Conservation (phyloP, 257 asterid genomes). For the Lycium barbarum region DNA sequence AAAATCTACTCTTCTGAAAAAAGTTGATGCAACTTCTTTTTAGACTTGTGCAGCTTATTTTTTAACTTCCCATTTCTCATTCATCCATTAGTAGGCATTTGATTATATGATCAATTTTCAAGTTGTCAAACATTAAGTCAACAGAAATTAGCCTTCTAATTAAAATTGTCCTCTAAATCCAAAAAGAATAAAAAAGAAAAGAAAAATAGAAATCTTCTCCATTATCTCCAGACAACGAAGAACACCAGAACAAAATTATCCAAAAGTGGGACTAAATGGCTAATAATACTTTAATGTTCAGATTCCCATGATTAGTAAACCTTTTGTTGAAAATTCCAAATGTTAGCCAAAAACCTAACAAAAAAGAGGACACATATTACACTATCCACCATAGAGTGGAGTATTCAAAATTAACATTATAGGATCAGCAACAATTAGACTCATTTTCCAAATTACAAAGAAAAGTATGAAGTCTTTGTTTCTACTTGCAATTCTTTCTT, state of each 20-base stretch:
- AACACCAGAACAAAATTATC: not conserved
- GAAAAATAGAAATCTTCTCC: not conserved
- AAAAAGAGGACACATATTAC: slow-evolving; percentile 31
- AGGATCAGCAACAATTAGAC: not conserved
- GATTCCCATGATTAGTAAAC: not conserved
- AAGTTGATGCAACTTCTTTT: too few species aligned
- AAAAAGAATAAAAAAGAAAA: too few species aligned
- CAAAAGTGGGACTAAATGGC: not conserved
- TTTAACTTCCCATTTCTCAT: not conserved
- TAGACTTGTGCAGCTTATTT: not conserved
- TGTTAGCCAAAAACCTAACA: slow-evolving; percentile 11
- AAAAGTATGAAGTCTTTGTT: slow-evolving; percentile 35
- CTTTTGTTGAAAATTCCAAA: not conserved
- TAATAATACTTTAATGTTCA: not conserved
- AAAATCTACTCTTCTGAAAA: too few species aligned
- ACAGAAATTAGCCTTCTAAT: not conserved
- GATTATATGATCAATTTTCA: not conserved
- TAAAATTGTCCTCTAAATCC: too few species aligned
- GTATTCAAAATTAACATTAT: not conserved
- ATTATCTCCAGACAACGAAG: not conserved
- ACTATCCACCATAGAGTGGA: not conserved
- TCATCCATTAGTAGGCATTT: not conserved
- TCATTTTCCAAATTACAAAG: slow-evolving; percentile 35
- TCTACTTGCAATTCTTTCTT: slow-evolving; percentile 35
- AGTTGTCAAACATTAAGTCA: not conserved